phyloP scores from a whole-genome alignment of 352 stramenopile species.

The Phytopythium mirpurense region DNA sequence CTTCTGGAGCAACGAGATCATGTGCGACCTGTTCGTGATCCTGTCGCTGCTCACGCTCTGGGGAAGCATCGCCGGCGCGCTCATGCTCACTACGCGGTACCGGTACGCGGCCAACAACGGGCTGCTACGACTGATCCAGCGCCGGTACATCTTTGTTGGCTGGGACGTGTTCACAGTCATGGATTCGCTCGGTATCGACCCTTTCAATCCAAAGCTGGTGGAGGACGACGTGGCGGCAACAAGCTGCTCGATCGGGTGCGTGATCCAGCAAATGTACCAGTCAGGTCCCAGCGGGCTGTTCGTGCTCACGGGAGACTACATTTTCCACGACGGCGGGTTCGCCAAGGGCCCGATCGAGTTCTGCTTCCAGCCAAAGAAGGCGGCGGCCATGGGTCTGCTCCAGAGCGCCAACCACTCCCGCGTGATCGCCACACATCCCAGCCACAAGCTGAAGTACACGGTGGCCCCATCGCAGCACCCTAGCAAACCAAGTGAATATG shows the following conservation, averaged over 20 bases:
- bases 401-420: slow-evolving; percentile 6
- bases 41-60: slow-evolving; percentile 24
- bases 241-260: slow-evolving; percentile 17
- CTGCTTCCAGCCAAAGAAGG: slow-evolving; percentile 17
- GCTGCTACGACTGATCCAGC: slow-evolving; percentile 39
- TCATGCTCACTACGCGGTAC: slow-evolving; percentile 38
- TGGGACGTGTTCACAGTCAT: slow-evolving; percentile 38
- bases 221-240: slow-evolving; percentile 9
- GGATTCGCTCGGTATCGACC: slow-evolving; percentile 32
- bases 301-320: slow-evolving; percentile 25
- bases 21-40: slow-evolving; percentile 43
- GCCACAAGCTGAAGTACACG: slow-evolving; percentile 2
- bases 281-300: slow-evolving; percentile 22
- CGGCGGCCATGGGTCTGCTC: slow-evolving; percentile 16
- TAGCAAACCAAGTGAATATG: no score
- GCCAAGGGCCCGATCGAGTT: slow-evolving; percentile 17
- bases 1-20: slow-evolving; percentile 57
- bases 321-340: slow-evolving; percentile 25
- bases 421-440: neutral
- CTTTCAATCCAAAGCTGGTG: slow-evolving; percentile 8
- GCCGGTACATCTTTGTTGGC: slow-evolving; percentile 40
- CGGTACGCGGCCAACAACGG: slow-evolving; percentile 37
- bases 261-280: slow-evolving; percentile 26
- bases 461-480: neutral
- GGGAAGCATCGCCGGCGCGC: slow-evolving; percentile 15